phyloP scores from a whole-genome alignment of 495 filamentous ascomycete species.

The Parathielavia hyrcaniae region DNA sequence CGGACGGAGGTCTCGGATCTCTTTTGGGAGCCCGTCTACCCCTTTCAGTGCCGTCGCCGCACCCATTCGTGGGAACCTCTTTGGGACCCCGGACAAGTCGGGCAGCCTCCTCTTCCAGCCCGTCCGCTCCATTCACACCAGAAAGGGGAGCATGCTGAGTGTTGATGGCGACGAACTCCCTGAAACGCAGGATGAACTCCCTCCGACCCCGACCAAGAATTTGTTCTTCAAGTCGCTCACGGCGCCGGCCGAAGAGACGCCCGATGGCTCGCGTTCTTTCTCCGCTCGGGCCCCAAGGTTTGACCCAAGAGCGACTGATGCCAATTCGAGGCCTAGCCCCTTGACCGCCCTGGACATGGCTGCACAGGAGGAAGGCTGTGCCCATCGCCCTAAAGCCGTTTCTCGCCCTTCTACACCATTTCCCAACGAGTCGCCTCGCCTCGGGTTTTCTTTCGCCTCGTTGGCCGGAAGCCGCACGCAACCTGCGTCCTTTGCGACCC shows the following conservation, averaged over 20 bases:
- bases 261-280: constrained; percentile 26
- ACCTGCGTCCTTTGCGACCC: constrained; percentile 18
- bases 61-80: constrained; percentile 42
- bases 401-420: constrained; percentile 21
- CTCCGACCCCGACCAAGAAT: constrained; percentile 89
- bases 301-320: constrained; percentile 11
- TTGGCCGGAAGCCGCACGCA: constrained; percentile 14
- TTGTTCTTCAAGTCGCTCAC: constrained; percentile 32
- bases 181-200: constrained; percentile 63
- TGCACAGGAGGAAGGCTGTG: constrained; percentile 21
- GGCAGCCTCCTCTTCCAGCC: constrained; percentile 39
- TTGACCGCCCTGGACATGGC: constrained; percentile 14
- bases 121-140: constrained; percentile 39
- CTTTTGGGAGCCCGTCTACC: constrained; percentile 47
- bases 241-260: constrained; percentile 23
- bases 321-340: constrained; percentile 32
- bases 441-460: constrained; percentile 24
- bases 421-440: constrained; percentile 12
- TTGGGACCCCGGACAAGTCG: constrained; percentile 55
- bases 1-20: constrained; percentile 34
- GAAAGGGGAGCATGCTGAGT: constrained; percentile 70
- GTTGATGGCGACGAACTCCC: constrained; percentile 67
- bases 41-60: constrained; percentile 54
- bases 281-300: constrained; percentile 27
- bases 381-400: constrained; percentile 12